phyloP scores from a whole-genome alignment of 306 rosid genomes.

The Vicia sativa region DNA sequence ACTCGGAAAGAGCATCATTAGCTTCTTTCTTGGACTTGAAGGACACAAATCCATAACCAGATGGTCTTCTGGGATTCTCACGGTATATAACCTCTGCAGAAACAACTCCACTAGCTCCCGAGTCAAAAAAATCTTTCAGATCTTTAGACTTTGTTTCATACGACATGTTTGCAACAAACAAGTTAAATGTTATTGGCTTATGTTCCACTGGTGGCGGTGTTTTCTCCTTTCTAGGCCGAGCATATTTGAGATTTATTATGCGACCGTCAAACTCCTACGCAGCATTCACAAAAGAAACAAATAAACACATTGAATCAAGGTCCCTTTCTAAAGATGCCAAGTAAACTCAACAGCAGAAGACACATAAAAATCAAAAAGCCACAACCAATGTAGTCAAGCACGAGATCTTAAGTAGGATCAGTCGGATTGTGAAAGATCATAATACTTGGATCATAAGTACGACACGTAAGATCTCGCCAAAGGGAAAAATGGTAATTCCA shows the following conservation, averaged over 20 bases:
- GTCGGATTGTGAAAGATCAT: no score
- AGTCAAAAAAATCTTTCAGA: constrained; percentile 70
- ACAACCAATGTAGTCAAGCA: background rate
- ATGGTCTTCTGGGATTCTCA: constrained; percentile 71
- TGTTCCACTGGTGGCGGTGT: constrained; percentile 51
- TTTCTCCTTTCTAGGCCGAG: constrained; percentile 60
- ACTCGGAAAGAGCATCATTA: constrained; percentile 66
- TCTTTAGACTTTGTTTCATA: constrained; percentile 74
- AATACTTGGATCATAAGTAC: no score
- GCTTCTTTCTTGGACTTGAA: constrained; percentile 85
- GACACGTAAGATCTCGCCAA: no score
- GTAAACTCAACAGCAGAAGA: background rate
- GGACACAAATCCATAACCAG: constrained; percentile 92
- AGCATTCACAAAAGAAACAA: constrained; percentile 34
- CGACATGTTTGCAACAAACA: constrained; percentile 82
- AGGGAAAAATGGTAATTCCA: no score
- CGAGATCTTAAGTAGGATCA: no score
- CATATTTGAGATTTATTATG: constrained; percentile 61
- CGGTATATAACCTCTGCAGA: constrained; percentile 65
- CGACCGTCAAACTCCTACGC: constrained; percentile 80
- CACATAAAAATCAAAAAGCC: background rate
- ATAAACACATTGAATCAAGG: background rate
- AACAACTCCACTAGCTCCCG: constrained; percentile 60
- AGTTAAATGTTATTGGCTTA: constrained; percentile 66
- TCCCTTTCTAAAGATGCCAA: background rate